A percentile compares a stretch with the other conserved stretches of the same genome.
phyloP scores from a whole-genome alignment of 164 flowering plant genomes.

The Vitis rotundifolia region DNA sequence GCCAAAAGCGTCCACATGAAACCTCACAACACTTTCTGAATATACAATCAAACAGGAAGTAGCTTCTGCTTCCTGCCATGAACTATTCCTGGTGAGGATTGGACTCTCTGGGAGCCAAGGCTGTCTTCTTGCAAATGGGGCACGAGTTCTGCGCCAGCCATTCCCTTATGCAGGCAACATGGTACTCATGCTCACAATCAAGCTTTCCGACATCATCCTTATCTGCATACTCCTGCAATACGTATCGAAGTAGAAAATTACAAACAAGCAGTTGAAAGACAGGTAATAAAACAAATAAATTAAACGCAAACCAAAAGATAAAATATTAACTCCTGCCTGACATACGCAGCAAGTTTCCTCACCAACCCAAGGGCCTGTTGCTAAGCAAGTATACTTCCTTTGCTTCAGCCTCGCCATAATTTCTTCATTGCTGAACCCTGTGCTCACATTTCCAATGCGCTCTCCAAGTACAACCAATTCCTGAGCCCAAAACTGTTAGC shows the following conservation, averaged over 20 bases:
- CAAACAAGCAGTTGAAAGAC: too few species aligned
- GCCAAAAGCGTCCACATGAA: too few species aligned
- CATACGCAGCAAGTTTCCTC: constrained; percentile 23
- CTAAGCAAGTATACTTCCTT: not conserved
- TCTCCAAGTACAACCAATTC: constrained; percentile 14
- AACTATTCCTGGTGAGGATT: too few species aligned
- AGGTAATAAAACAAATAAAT: not conserved
- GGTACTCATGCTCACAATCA: constrained; percentile 13
- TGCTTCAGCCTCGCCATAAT: constrained; percentile 6
- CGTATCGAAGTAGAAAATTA: not conserved
- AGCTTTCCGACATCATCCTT: constrained; percentile 16
- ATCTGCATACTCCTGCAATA: constrained; percentile 14
- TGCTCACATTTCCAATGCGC: not conserved
- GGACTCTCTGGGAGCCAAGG: too few species aligned
- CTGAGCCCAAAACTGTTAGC: not conserved
- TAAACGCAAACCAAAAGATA: not conserved
- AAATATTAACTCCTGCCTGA: constrained; percentile 10
- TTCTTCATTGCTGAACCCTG: constrained; percentile 12
- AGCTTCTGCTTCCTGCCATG: too few species aligned
- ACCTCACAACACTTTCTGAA: too few species aligned
- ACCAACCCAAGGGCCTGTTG: not conserved
- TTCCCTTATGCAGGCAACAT: not conserved
- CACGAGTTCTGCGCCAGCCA: too few species aligned
- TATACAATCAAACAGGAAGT: too few species aligned
- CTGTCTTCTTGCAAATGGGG: too few species aligned